Base-by-base conservation (phyloP, 176 grass and related monocot genomes). In the Oryza australiensis region DNA sequence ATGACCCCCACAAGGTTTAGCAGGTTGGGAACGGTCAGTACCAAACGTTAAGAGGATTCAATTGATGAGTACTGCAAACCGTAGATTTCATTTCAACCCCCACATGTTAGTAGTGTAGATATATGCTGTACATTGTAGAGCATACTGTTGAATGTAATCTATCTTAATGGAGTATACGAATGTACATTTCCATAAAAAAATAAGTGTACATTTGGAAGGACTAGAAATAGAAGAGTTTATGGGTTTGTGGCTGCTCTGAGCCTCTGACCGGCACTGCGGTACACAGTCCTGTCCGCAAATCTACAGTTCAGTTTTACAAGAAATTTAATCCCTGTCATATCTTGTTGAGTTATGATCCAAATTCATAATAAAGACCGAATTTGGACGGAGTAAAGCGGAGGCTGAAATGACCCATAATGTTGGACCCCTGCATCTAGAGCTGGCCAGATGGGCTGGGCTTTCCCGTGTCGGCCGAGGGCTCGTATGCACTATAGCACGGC, bases 131-230 rank as follows among this genome's bases (percentile, higher is more conserved):
- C 15, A 62, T 32, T 14, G 41, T 40, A 64, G 70, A 3, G 14
- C 48, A 27, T 62, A 9, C 53, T 59, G 53, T 59, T 59, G 22
- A 23, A 57, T 30, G 60, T 23, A 5, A 2, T 62, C 35, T 63
- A 49, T 79, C 5, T 72, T 74, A 38, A 63, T 87, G 64, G 38
- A 63, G 2, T 74, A 42, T 67, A 76, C 42, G 9, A 68, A 79
- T 37, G 15, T 11, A 30, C 7, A 57, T 26, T 29, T 1, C 35
- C 35, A 37, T 37, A 8, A 37, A 37, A 37, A 37, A 37, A n/a
- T n/a, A n/a, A 68, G 74, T 37, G 15, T 11, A 30, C 7, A 57
- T 26, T 29, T 1, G 2, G 27, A 8, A 35, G 20, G 59, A 62
- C 65, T 72, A 35, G 5, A 57, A 30, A 57, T 40, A 13, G 55